Conservation (phyloP, 345 rosid species). For the Lepidium sativum region DNA sequence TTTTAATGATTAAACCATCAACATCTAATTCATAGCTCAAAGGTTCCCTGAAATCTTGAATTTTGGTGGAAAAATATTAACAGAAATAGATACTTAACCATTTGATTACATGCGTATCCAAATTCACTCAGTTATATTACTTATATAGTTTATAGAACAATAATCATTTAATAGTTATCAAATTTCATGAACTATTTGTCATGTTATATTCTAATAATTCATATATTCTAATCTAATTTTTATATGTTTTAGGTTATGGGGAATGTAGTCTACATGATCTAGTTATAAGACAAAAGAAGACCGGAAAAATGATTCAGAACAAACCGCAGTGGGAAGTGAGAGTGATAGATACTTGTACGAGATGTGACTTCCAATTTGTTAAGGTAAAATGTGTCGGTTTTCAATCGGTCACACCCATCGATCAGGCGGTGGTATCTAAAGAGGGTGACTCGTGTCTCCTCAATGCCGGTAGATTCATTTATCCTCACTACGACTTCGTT, state of each 20-base stretch:
- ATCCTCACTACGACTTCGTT: not conserved
- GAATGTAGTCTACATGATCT: not conserved
- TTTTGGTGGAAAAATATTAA: too few species aligned
- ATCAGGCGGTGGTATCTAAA: not conserved
- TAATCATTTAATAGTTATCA: not conserved
- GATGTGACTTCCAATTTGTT: not conserved
- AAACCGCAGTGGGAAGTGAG: slow-evolving; percentile 24
- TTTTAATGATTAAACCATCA: too few species aligned
- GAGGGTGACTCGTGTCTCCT: not conserved
- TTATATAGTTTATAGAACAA: not conserved
- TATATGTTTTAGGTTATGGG: not conserved
- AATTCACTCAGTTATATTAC: too few species aligned
- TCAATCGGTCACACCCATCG: not conserved
- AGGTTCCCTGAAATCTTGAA: too few species aligned
- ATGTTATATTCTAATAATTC: not conserved
- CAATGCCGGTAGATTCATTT: not conserved
- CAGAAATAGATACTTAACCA: too few species aligned
- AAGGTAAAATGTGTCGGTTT: slow-evolving; percentile 9
- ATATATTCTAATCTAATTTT: not conserved
- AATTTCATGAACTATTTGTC: not conserved
- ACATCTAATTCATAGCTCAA: too few species aligned
- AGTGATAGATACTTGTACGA: slow-evolving; percentile 1
- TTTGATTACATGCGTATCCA: too few species aligned
- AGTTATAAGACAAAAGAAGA: slow-evolving; percentile 7
- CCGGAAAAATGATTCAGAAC: slow-evolving; percentile 8